Evolutionary conservation across 495 filamentous ascomycete species (phyloP).

Genomic region (Trypethelium eluteriae): DNA sequence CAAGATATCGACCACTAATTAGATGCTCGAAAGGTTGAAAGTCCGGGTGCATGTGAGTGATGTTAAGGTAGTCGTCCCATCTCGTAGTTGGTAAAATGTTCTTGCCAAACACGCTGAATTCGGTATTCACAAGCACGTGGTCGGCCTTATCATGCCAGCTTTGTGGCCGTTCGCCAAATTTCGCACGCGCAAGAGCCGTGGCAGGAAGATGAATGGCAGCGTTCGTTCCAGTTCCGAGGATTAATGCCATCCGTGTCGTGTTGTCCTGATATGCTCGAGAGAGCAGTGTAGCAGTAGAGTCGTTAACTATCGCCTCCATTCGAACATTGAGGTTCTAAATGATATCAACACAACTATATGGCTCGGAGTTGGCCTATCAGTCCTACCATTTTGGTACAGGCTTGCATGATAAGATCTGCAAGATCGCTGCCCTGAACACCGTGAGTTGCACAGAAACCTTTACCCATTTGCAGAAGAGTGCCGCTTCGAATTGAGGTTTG

Average conservation of each 20-base stretch:
- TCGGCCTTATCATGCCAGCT: slow-evolving; percentile 32
- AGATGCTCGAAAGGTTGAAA: slow-evolving; percentile 45
- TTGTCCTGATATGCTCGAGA: slow-evolving; percentile 37
- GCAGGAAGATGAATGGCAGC: slow-evolving; percentile 38
- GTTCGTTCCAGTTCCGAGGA: slow-evolving; percentile 41
- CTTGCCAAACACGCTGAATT: slow-evolving; percentile 42
- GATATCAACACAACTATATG: background rate
- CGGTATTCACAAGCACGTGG: slow-evolving; percentile 41
- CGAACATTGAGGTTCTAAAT: slow-evolving; percentile 34
- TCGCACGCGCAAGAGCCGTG: slow-evolving; percentile 29
- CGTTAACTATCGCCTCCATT: slow-evolving; percentile 40
- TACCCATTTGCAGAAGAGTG: slow-evolving; percentile 56
- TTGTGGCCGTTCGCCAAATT: slow-evolving; percentile 34
- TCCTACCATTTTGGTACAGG: slow-evolving; percentile 45
- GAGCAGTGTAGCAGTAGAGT: slow-evolving; percentile 38
- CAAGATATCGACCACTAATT: slow-evolving; percentile 47
- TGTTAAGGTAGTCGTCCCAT: slow-evolving; percentile 41
- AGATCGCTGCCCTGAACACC: slow-evolving; percentile 52
- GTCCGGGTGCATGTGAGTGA: slow-evolving; percentile 34
- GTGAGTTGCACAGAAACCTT: slow-evolving; percentile 55
- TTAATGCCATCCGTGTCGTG: slow-evolving; percentile 37
- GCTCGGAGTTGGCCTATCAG: background rate
- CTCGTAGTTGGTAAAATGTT: slow-evolving; percentile 35
- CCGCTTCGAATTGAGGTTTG: slow-evolving; percentile 53
- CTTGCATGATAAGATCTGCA: slow-evolving; percentile 49